Conservation (phyloP, 352 stramenopile species). For the Pythium grandisporangium region DNA sequence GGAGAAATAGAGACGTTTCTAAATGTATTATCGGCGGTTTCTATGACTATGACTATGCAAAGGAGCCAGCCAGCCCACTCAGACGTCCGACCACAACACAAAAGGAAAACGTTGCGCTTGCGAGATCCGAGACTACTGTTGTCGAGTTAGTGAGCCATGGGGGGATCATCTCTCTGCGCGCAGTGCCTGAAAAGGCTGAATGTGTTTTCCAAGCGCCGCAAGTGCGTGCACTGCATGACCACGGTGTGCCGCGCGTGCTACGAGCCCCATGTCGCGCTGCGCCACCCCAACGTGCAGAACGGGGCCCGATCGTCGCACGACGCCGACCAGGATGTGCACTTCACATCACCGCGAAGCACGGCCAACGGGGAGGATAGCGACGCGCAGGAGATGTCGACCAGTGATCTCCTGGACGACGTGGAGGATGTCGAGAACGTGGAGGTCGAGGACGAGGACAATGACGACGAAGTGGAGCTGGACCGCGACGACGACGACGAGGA, state of each 20-base stretch:
- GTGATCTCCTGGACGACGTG: conserved; percentile 25
- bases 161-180: conserved; percentile 29
- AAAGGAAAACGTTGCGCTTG: too few species aligned
- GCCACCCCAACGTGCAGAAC: conserved; percentile 24
- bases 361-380: conserved; percentile 4
- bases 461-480: conserved; percentile 28
- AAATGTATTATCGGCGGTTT: too few species aligned
- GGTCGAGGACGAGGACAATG: conserved; percentile 25
- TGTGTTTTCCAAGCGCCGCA: conserved; percentile 58
- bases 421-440: conserved; percentile 20
- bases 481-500: conserved; percentile 31
- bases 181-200: conserved; percentile 74
- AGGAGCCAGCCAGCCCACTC: too few species aligned
- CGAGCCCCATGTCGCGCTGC: conserved; percentile 28
- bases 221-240: conserved; percentile 55
- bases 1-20: too few species aligned
- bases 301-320: conserved; percentile 4
- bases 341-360: conserved; percentile 26
- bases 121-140: background rate
- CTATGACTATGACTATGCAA: too few species aligned
- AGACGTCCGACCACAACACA: too few species aligned
- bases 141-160: conserved; percentile 15
- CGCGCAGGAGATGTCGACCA: conserved; percentile 7
- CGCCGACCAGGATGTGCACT: conserved; percentile 40
- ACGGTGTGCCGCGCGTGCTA: conserved; percentile 55